These are phyloP conservation scores for Aquilaria yunnanensis DNA, from an alignment of 345 rosid genomes.

Conservation along the genomic window DNA sequence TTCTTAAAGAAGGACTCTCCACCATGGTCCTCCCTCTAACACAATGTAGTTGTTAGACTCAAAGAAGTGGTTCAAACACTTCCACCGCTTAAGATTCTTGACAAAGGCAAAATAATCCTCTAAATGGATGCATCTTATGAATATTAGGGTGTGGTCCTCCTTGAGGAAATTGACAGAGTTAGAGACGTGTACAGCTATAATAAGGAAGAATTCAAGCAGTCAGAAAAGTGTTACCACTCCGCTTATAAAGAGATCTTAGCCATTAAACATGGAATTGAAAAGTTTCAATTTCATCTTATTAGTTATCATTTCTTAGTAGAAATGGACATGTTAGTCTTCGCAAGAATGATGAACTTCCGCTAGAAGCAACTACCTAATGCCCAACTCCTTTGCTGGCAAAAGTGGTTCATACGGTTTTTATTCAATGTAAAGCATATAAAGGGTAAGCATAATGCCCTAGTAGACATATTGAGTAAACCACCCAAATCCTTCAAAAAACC, in stretches of 20 bases:
- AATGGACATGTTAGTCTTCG: too few relatives aligned
- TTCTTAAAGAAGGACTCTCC: not conserved
- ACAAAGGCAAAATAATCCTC: not conserved
- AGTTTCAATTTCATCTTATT: too few relatives aligned
- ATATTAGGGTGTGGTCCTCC: not conserved
- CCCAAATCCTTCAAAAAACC: too few relatives aligned
- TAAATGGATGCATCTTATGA: not conserved
- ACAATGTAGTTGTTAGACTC: not conserved
- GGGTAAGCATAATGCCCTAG: not conserved
- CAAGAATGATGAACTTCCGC: too few relatives aligned
- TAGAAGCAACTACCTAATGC: too few relatives aligned
- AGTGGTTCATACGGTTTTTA: not conserved
- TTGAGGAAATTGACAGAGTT: not conserved
- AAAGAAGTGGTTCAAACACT: not conserved
- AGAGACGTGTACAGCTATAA: too few relatives aligned
- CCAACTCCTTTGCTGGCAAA: too few relatives aligned
- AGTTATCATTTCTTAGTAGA: too few relatives aligned
- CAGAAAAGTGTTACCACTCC: not conserved
- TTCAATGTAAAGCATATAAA: not conserved
- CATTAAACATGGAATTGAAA: not conserved
- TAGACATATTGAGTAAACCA: not conserved
- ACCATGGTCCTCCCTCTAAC: not conserved
- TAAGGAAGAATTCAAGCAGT: not conserved
- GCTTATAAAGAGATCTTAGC: not conserved
- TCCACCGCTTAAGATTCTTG: not conserved